A percentile compares a stretch with the other conserved stretches of the same genome.
phyloP scores from a whole-genome alignment of 164 flowering plant genomes.

The Warburgia ugandensis region DNA sequence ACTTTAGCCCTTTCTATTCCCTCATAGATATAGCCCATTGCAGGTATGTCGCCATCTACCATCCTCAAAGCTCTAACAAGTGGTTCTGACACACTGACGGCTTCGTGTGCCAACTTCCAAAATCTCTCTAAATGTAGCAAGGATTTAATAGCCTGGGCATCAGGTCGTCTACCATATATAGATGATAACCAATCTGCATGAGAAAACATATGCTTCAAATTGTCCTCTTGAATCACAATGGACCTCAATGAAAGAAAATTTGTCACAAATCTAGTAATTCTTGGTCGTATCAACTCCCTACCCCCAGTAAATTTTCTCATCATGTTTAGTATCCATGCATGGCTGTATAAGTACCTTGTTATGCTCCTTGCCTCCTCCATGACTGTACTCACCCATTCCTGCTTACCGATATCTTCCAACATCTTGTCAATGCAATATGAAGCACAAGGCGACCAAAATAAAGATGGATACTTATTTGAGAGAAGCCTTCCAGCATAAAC shows the following conservation, averaged over 20 bases:
- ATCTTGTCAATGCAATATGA: slow-evolving; percentile 56
- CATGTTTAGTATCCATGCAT: slow-evolving; percentile 36
- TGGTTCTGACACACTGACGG: slow-evolving; percentile 49
- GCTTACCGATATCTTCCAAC: slow-evolving; percentile 57
- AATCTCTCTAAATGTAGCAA: slow-evolving; percentile 41
- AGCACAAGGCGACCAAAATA: slow-evolving; percentile 80
- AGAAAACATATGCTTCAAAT: slow-evolving; percentile 57
- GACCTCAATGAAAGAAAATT: slow-evolving; percentile 46
- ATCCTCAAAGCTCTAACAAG: slow-evolving; percentile 49
- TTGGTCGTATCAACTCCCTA: slow-evolving; percentile 44
- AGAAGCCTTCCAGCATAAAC: slow-evolving; percentile 57
- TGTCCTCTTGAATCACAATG: slow-evolving; percentile 46
- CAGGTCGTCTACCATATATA: slow-evolving; percentile 31
- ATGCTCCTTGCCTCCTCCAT: slow-evolving; percentile 52
- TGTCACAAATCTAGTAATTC: slow-evolving; percentile 36
- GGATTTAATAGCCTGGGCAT: slow-evolving; percentile 40
- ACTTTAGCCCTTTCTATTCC: slow-evolving; percentile 62
- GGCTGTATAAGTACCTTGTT: slow-evolving; percentile 40
- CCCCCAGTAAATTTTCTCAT: slow-evolving; percentile 62
- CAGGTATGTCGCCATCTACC: slow-evolving; percentile 70
- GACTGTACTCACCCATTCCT: slow-evolving; percentile 43
- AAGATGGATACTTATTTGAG: slow-evolving; percentile 40
- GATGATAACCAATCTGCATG: slow-evolving; percentile 53
- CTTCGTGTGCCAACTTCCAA: slow-evolving; percentile 57
- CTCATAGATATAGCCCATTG: slow-evolving; percentile 69